A percentile compares a stretch with the other conserved stretches of the same genome.
Evolutionary conservation across 1,284 basidiomycete genomes (phyloP).

Genomic region (Gymnopus androsaceus): DNA sequence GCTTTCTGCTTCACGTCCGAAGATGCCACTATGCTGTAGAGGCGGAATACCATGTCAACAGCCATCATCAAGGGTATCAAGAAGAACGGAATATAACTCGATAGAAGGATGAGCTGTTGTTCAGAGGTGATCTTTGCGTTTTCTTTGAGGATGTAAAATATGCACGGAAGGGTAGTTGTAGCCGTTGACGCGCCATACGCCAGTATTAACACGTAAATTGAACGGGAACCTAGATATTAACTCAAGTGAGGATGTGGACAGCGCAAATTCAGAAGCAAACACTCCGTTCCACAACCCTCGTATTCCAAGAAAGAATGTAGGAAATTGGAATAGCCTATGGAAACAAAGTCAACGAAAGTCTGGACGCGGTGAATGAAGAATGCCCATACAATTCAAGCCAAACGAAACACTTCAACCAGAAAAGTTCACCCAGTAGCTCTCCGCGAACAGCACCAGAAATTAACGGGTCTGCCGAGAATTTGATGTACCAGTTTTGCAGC

Average conservation of each 20-base stretch:
- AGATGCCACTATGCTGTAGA: constrained; percentile 3
- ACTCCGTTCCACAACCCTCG: constrained; percentile 66
- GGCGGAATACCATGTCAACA: constrained; percentile 65
- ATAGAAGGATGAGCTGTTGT: constrained; percentile 58
- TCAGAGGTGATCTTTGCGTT: constrained; percentile 41
- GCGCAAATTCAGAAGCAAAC: constrained; percentile 18
- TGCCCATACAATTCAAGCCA: constrained; percentile 57
- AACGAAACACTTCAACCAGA: constrained; percentile 71
- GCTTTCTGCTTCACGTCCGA: background rate
- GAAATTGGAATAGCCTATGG: constrained; percentile 71
- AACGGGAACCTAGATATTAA: constrained; percentile 39
- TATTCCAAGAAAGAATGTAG: constrained; percentile 72
- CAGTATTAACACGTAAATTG: constrained; percentile 59
- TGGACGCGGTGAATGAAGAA: constrained; percentile 19
- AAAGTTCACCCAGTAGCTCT: constrained; percentile 40
- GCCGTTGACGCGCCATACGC: constrained; percentile 77
- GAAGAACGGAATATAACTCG: constrained; percentile 78
- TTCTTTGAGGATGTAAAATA: constrained; percentile 56
- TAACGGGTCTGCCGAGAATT: constrained; percentile 63
- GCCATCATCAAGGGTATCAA: constrained; percentile 71
- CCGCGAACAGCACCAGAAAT: constrained; percentile 54
- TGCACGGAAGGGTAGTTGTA: constrained; percentile 76
- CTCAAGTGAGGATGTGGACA: background rate
- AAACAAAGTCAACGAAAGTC: constrained; percentile 4
- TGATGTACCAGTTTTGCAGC: constrained; percentile 49